Evolutionary conservation across 108 stramenopile genomes (phyloP).

Genomic region (Cyclotella sp.): DNA sequence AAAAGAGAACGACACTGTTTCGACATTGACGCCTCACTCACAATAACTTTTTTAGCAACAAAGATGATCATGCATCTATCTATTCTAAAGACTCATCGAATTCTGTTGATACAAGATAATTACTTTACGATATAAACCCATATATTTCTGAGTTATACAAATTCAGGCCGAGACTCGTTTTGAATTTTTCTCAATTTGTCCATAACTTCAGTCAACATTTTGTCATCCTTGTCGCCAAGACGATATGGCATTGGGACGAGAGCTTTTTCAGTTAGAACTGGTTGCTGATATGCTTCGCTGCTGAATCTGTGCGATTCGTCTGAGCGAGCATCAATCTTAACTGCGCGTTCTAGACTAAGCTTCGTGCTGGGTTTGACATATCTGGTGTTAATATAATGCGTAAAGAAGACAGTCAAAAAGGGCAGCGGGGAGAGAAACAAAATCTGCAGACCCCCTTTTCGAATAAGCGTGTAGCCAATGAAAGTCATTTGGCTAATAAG

Average conservation of each 20-base stretch:
- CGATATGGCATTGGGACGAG: constrained; percentile 67
- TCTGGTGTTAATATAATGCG: constrained; percentile 59
- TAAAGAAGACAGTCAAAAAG: constrained; percentile 71
- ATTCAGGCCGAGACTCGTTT: not conserved
- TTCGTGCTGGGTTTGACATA: constrained; percentile 75
- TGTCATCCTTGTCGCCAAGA: constrained; percentile 35
- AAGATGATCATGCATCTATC: too few relatives aligned
- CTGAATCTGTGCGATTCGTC: constrained; percentile 66
- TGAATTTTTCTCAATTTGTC: constrained; percentile 24
- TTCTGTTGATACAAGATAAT: too few relatives aligned
- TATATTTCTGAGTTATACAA: not conserved
- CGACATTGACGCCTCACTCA: not conserved
- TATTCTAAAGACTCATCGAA: too few relatives aligned
- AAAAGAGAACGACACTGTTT: constrained; percentile 3
- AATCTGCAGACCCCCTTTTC: constrained; percentile 63
- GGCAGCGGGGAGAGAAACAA: constrained; percentile 74
- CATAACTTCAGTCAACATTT: constrained; percentile 25
- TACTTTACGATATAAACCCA: too few relatives aligned
- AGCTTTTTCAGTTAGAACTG: constrained; percentile 76
- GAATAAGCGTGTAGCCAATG: constrained; percentile 79
- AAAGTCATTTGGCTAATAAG: constrained; percentile 85
- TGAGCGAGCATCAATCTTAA: constrained; percentile 79
- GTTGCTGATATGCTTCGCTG: constrained; percentile 81
- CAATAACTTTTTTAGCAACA: not conserved
- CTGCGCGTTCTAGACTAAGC: constrained; percentile 82